Percentiles rank a stretch among this genome's conserved stretches.
Conservation (phyloP, 208 protist genomes). For the Herpetomonas tarakana region DNA sequence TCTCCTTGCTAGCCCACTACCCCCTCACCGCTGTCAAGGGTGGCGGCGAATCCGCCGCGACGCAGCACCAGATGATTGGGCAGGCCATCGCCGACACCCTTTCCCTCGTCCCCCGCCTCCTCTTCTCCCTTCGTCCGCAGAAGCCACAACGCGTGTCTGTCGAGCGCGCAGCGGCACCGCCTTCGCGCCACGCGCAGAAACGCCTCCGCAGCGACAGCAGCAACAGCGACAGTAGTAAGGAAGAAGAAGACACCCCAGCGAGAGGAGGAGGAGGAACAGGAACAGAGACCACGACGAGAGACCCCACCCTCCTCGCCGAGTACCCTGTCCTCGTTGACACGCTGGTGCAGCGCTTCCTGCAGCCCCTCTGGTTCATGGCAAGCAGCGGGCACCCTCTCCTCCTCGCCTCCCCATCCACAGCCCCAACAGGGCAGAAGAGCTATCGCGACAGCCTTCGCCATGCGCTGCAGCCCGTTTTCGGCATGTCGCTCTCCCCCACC, state of each 20-base stretch:
- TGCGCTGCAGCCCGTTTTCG: background rate
- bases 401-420: background rate
- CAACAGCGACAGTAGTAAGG: constrained; percentile 6
- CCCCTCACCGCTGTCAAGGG: background rate
- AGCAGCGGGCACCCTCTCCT: constrained; percentile 42
- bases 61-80: background rate
- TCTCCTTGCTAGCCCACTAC: background rate
- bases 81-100: constrained; percentile 24
- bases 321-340: constrained; percentile 31
- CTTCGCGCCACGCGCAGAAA: background rate
- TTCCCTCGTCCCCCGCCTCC: constrained; percentile 22
- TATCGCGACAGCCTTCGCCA: background rate
- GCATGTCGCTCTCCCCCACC: background rate
- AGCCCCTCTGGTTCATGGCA: constrained; percentile 41
- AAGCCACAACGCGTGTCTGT: background rate
- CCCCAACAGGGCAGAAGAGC: background rate
- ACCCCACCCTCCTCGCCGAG: constrained; percentile 11
- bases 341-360: constrained; percentile 38
- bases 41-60: background rate
- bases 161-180: background rate
- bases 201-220: background rate
- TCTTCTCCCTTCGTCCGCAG: constrained; percentile 34
- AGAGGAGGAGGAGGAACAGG: background rate
- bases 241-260: background rate
- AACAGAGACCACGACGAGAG: background rate